Conservation (phyloP, 257 asterid genomes). For the Fraxinus americana region DNA sequence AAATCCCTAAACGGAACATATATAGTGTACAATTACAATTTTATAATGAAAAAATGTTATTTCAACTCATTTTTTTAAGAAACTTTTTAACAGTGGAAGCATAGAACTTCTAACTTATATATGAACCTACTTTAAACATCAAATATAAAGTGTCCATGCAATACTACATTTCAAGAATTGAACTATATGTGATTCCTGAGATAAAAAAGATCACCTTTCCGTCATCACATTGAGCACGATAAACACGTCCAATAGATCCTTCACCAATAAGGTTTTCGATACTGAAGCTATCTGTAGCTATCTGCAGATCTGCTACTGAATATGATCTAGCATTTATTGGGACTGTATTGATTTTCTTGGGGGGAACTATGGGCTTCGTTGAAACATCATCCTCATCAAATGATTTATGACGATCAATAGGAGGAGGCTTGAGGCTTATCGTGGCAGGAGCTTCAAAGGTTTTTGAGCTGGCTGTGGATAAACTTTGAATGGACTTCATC, state of each 20-base stretch:
- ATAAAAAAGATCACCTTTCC: slow-evolving; percentile 61
- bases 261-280: slow-evolving; percentile 82
- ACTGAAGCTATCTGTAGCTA: slow-evolving; percentile 87
- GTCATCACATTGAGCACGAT: slow-evolving; percentile 74
- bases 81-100: no score
- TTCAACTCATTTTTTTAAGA: neutral
- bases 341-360: slow-evolving; percentile 60
- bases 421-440: slow-evolving; percentile 82
- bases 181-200: neutral
- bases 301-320: slow-evolving; percentile 89
- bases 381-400: slow-evolving; percentile 75
- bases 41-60: neutral
- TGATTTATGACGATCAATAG: slow-evolving; percentile 72
- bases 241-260: slow-evolving; percentile 88
- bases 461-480: slow-evolving; percentile 47
- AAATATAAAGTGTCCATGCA: neutral
- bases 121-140: neutral
- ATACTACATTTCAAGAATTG: neutral
- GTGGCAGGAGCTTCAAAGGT: slow-evolving; percentile 62
- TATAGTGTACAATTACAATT: neutral
- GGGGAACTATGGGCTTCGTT: slow-evolving; percentile 58
- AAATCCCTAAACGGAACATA: neutral
- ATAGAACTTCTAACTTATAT: no score
- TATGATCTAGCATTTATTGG: slow-evolving; percentile 65
- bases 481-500: slow-evolving; percentile 53